phyloP scores from a whole-genome alignment of 2,329 filamentous ascomycete genomes.

The Sphaerostilbella broomeana region DNA sequence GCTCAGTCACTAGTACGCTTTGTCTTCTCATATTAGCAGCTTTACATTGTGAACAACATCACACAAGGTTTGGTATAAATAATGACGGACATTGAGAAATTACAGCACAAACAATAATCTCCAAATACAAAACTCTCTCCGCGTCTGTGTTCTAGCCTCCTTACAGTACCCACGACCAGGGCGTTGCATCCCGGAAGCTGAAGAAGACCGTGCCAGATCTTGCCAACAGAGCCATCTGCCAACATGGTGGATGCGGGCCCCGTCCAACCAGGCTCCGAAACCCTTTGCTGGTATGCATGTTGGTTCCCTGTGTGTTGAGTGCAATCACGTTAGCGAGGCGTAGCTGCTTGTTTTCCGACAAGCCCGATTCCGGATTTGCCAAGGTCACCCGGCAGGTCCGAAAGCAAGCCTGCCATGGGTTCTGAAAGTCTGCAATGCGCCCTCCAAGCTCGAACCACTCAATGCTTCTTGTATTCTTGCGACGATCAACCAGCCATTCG shows the following conservation, averaged over 20 bases:
- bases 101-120: too few species aligned
- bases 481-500: conserved; percentile 6
- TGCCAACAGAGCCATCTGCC: conserved; percentile 1
- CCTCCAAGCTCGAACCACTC: conserved; percentile 10
- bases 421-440: conserved; percentile 6
- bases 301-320: background rate
- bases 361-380: background rate
- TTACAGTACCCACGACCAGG: conserved; percentile 10
- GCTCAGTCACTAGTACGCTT: too few species aligned
- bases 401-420: too few species aligned
- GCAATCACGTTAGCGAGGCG: conserved; percentile 11
- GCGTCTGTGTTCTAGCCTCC: too few species aligned
- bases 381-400: conserved; percentile 3
- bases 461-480: conserved; percentile 7
- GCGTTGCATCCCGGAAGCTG: conserved; percentile 7
- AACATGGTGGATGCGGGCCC: too few species aligned
- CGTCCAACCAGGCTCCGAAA: too few species aligned
- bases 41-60: too few species aligned
- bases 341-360: background rate
- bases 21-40: too few species aligned
- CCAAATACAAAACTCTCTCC: too few species aligned
- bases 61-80: too few species aligned
- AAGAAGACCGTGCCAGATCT: conserved; percentile 1
- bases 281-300: background rate
- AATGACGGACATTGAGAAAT: too few species aligned